Conservation (phyloP, 495 filamentous ascomycete genomes). For the Acidiella bohemica region DNA sequence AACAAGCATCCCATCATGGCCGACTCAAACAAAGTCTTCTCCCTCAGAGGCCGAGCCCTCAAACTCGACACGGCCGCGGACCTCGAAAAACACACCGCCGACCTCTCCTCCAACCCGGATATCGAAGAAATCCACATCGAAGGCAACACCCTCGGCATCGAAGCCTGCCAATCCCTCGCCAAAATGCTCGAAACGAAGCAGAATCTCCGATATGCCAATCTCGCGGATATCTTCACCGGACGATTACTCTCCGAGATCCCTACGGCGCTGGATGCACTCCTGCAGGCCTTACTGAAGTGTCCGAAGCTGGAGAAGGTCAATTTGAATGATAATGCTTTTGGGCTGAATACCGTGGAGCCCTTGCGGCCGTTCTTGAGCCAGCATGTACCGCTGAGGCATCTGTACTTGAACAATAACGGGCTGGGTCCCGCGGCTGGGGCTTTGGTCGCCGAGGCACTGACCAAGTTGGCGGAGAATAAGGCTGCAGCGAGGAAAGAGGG, state of each 20-base stretch:
- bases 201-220: constrained; percentile 63
- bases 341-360: constrained; percentile 59
- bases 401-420: constrained; percentile 97
- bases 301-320: constrained; percentile 79
- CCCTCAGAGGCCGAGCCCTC: constrained; percentile 76
- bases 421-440: constrained; percentile 80
- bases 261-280: constrained; percentile 67
- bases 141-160: constrained; percentile 84
- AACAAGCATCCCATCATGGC: constrained; percentile 29
- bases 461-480: constrained; percentile 67
- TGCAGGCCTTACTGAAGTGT: constrained; percentile 72
- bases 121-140: constrained; percentile 72
- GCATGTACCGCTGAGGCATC: constrained; percentile 75
- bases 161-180: constrained; percentile 70
- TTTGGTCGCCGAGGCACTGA: constrained; percentile 65
- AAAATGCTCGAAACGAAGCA: constrained; percentile 67
- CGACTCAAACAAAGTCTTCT: constrained; percentile 41
- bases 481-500: constrained; percentile 52
- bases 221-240: constrained; percentile 94
- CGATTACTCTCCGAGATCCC: constrained; percentile 91
- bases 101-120: constrained; percentile 53
- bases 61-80: constrained; percentile 81
- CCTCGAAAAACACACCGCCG: constrained; percentile 69
- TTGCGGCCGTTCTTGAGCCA: constrained; percentile 60
- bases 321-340: constrained; percentile 95